Evolutionary conservation across 2,329 filamentous ascomycete species (phyloP).

Genomic region (Scedosporium aurantiacum): DNA sequence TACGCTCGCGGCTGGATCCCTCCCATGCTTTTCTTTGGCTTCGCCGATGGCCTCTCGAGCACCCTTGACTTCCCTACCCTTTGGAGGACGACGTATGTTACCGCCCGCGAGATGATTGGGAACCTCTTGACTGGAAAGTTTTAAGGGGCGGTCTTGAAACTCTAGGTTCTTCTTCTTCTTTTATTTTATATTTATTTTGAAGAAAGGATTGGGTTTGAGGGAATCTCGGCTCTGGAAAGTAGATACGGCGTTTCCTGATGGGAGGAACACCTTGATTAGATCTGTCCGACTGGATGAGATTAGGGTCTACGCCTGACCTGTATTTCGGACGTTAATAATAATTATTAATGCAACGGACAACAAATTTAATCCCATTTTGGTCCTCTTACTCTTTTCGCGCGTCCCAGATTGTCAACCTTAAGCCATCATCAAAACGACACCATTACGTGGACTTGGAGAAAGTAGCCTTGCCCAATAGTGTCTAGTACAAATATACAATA

Average conservation of each 20-base stretch:
- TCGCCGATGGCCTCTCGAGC: conserved; percentile 67
- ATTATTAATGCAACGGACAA: background rate
- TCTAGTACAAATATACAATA: background rate
- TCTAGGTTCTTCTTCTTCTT: background rate
- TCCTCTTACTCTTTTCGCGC: background rate
- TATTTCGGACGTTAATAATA: background rate
- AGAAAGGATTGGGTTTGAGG: background rate
- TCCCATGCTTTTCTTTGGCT: conserved; percentile 84
- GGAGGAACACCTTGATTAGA: background rate
- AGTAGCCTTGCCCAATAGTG: background rate
- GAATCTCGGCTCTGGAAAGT: background rate
- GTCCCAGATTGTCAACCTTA: no score
- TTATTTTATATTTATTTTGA: background rate
- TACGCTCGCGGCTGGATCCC: conserved; percentile 86
- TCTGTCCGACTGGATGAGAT: background rate
- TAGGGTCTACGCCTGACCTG: background rate
- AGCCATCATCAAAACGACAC: background rate
- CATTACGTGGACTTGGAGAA: no score
- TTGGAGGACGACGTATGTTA: conserved; percentile 66
- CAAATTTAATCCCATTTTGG: background rate
- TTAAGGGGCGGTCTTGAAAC: conserved; percentile 23
- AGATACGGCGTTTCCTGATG: background rate
- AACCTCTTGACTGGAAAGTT: conserved; percentile 66
- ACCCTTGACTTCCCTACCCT: conserved; percentile 79
- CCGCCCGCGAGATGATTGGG: conserved; percentile 62